Evolutionary conservation across 1,284 basidiomycete species (phyloP).

Genomic region (Coniophora puteana): DNA sequence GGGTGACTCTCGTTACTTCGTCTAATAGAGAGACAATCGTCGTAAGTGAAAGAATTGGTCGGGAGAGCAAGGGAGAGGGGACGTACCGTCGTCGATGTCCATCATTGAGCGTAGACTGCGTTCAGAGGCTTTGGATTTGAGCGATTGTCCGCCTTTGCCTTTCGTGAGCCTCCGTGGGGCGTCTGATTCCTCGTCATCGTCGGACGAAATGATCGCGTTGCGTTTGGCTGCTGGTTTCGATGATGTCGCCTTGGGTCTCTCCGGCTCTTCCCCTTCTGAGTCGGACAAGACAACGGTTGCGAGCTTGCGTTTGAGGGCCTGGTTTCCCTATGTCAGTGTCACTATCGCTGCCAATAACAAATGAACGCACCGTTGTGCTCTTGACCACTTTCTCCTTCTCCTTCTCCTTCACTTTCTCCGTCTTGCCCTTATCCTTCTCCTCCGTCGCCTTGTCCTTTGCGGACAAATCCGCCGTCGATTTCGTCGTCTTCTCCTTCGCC

Average conservation of each 20-base stretch:
- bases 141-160: conserved; percentile 13
- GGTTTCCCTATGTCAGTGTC: conserved; percentile 29
- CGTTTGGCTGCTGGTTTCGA: conserved; percentile 12
- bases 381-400: conserved; percentile 18
- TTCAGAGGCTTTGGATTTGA: conserved; percentile 29
- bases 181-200: conserved; percentile 44
- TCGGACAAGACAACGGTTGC: conserved; percentile 32
- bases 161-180: conserved; percentile 18
- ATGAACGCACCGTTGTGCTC: conserved; percentile 18
- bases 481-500: too few species aligned
- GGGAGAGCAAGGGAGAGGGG: background rate
- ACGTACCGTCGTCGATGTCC: conserved; percentile 71
- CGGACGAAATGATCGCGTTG: conserved; percentile 50
- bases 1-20: conserved; percentile 42
- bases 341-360: conserved; percentile 13
- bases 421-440: conserved; percentile 12
- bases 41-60: background rate
- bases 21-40: conserved; percentile 25
- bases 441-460: conserved; percentile 3
- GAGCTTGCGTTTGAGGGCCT: conserved; percentile 56
- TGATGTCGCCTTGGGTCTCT: background rate
- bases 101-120: conserved; percentile 59
- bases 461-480: conserved; percentile 36
- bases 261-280: conserved; percentile 43
- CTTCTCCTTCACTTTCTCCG: conserved; percentile 26